These are phyloP conservation scores for Bruguiera hainesii DNA, from an alignment of 441 rosid genomes.

Conservation along the genomic window DNA sequence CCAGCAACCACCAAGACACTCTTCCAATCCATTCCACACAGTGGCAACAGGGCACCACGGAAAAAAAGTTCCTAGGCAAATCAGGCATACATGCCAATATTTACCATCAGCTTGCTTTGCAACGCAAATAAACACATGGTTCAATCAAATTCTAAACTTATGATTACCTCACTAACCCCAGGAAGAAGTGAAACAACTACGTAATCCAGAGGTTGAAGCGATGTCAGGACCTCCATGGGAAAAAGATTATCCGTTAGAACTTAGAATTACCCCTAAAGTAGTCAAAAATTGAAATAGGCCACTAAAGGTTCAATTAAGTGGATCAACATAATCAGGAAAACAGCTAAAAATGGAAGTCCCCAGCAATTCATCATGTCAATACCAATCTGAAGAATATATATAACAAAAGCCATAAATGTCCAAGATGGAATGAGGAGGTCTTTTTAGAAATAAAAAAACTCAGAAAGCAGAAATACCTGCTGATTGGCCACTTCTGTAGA, in stretches of 20 bases:
- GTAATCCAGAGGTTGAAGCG: slow-evolving; percentile 79
- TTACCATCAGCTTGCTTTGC: neutral
- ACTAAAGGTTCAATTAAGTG: neutral
- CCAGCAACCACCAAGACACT: slow-evolving; percentile 53
- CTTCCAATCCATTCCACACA: slow-evolving; percentile 64
- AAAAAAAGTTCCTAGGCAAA: slow-evolving; percentile 71
- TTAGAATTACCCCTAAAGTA: neutral
- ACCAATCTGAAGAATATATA: neutral
- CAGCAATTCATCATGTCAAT: neutral
- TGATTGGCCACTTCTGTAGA: slow-evolving; percentile 79
- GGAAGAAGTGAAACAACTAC: slow-evolving; percentile 71
- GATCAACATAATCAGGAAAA: neutral
- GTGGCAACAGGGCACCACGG: slow-evolving; percentile 69
- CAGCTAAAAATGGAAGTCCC: neutral
- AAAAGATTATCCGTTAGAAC: neutral
- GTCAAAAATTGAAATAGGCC: neutral
- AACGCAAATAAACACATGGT: neutral
- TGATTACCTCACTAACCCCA: slow-evolving; percentile 77
- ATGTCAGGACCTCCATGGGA: slow-evolving; percentile 65
- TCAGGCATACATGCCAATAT: neutral
- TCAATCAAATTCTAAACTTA: neutral
- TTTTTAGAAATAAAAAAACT: neutral
- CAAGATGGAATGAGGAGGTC: neutral
- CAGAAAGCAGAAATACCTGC: slow-evolving; percentile 45
- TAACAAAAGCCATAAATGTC: slow-evolving; percentile 1